Evolutionary conservation across 2,329 filamentous ascomycete genomes (phyloP), one percentile per base, ranked within the genome.

Genomic region (Epichloe gansuensis): DNA sequence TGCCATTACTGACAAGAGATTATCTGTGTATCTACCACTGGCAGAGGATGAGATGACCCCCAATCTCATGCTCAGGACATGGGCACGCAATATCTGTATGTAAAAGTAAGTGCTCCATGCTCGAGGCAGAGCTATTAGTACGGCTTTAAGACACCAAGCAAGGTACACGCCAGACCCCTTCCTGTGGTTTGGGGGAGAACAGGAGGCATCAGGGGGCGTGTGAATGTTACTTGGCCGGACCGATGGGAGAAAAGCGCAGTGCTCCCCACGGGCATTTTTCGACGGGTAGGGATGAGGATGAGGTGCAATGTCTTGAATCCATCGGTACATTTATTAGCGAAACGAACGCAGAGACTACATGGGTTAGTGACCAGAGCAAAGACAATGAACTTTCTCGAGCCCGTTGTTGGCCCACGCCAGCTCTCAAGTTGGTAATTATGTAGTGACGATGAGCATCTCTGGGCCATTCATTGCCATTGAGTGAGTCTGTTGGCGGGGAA

Each of bases 31-130:
- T 31, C 48, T 54, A 51, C 54, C 50, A 48, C 49, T 45, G 50
- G 39, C 46, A 47, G 45, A 46, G 51, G 46, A 53, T 52, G 50
- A 51, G 52, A 56, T 54, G 35, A 56, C 39, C 50, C 46, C 51
- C 38, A 23, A 44, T 49, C 45, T 48, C 51, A 48, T 35, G 51
- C 37, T 39, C 31, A 49, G 46, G 46, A n/a, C 43, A 54, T 48
- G 52, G 52, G 43, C 48, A 52, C 43, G 46, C 8, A 31, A 31
- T 37, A 41, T 23, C 21, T 48, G 47, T 39, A 31, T 48, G 47
- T 39, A 31, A n/a, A 17, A 51, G 38, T 43, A 52, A 13, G 28
- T n/a, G n/a, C 45, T 35, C 21, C 34, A 41, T 52, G 46, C 43
- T 46, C 39, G 12, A 48, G 46, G 41, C 51, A 49, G 21, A 46